Conservation (phyloP, 495 filamentous ascomycete genomes). For the Staphylotrichum tortipilum region DNA sequence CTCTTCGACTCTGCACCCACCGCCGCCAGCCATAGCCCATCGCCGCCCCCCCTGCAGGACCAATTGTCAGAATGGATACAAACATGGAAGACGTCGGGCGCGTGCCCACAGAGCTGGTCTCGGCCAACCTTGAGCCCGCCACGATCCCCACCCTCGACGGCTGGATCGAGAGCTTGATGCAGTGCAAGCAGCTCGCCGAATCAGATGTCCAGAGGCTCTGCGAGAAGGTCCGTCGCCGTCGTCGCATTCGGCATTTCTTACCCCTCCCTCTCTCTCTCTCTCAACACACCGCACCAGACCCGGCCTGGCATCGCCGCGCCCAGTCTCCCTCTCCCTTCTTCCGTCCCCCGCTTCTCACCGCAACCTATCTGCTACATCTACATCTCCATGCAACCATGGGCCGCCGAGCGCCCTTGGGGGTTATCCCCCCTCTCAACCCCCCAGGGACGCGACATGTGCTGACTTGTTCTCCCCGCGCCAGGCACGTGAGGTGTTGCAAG, state of each 20-base stretch:
- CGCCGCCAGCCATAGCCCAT: no score
- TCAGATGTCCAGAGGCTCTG: conserved; percentile 91
- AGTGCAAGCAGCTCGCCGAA: conserved; percentile 94
- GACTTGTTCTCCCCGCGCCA: conserved; percentile 29
- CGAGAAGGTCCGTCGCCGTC: conserved; percentile 68
- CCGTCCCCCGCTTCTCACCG: not conserved
- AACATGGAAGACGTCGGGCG: conserved; percentile 97
- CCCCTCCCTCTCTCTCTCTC: no score
- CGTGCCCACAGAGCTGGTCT: conserved; percentile 70
- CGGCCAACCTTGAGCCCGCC: conserved; percentile 67
- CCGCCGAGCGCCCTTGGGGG: not conserved
- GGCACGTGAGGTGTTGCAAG: conserved; percentile 93
- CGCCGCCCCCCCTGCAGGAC: no score
- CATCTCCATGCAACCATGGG: not conserved
- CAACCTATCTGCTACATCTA: not conserved
- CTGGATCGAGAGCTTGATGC: conserved; percentile 98
- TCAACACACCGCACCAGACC: no score
- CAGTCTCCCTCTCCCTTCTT: no score
- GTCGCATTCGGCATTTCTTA: not conserved
- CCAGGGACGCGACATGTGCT: not conserved
- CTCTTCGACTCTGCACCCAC: no score
- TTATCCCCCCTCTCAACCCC: no score
- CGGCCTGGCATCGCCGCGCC: not conserved
- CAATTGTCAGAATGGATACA: conserved; percentile 66
- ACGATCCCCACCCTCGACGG: conserved; percentile 90